Base-by-base conservation (phyloP, 371 early-diverging fungal genomes). In the Blakeslea trispora region DNA sequence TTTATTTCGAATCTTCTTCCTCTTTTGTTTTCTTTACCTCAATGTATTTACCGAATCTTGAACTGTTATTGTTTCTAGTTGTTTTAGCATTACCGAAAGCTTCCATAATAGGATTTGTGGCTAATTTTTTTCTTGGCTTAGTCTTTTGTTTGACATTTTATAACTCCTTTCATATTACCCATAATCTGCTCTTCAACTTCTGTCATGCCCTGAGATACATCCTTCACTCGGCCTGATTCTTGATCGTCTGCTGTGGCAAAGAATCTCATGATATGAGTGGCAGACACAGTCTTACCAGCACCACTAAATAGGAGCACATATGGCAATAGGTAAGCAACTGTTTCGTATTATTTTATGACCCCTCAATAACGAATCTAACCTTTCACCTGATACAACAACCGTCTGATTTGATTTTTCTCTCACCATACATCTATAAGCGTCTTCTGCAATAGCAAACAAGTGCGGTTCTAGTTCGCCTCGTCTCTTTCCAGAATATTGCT, bases 81-180 rank as follows among this genome's bases (percentile, higher is more conserved):
- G 99, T 99, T 76, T 98, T 98, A 55, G 99, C 96, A 84, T 99
- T 99, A 71, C 99, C 99, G 77, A 99, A 99, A 19, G 98, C 92
- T 86, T 99, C 99, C 81, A 99, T 89, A 65, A 99, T 94, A 8
- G 99, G 98, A 72, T 99, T 98, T 57, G 99, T 99, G 99, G 50
- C 99, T 99, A 75, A 99, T 99, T 18, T 24, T 40, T 13, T n/a
- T n/a, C n/a, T 37, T 39, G 50, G 44, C 48, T 57, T 35, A 49
- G 54, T 47, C 23, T 28, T 23, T 18, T 53, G 22, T 51, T 17
- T 40, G 18, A n/a, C 32, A 31, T 23, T 37, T 14, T 17, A 0
- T 19, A 14, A 18, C 50, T 13, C 14, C 14, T 9, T 11, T 37
- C n/a, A 14, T 37, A 9, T 51, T 74, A 82, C 83, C 83, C 62